These are phyloP conservation scores for Arachnopeziza araneosa DNA, from an alignment of 2,329 filamentous ascomycete genomes.

Conservation along the genomic window DNA sequence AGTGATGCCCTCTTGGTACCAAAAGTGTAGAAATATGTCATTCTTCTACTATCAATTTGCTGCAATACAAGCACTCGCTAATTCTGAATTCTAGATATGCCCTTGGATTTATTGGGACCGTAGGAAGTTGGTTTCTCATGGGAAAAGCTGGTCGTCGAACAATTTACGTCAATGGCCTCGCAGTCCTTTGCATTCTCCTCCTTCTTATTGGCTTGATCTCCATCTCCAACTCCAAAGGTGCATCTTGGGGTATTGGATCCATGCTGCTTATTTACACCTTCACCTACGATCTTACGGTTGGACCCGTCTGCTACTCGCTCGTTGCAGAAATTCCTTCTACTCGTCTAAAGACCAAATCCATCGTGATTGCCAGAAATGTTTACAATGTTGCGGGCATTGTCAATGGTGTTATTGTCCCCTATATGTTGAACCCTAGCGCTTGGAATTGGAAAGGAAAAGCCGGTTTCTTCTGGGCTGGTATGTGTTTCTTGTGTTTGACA, in stretches of 20 bases:
- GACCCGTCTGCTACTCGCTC: slow-evolving; percentile 81
- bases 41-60: background rate
- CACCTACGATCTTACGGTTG: slow-evolving; percentile 78
- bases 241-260: slow-evolving; percentile 38
- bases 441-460: slow-evolving; percentile 86
- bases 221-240: slow-evolving; percentile 27
- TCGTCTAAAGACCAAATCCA: slow-evolving; percentile 81
- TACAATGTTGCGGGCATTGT: slow-evolving; percentile 70
- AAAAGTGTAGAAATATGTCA: no score
- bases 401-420: slow-evolving; percentile 74
- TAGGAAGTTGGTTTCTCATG: slow-evolving; percentile 44
- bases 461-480: slow-evolving; percentile 81
- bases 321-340: slow-evolving; percentile 78
- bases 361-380: slow-evolving; percentile 73
- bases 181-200: slow-evolving; percentile 68
- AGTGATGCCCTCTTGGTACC: no score
- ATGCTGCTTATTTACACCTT: slow-evolving; percentile 80
- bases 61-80: background rate
- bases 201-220: slow-evolving; percentile 61
- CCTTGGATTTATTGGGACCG: slow-evolving; percentile 45
- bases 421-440: slow-evolving; percentile 81
- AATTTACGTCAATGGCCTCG: slow-evolving; percentile 71
- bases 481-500: slow-evolving; percentile 73
- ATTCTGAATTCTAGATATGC: slow-evolving; percentile 17
- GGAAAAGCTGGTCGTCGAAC: slow-evolving; percentile 42